Base-by-base conservation (phyloP, 441 rosid genomes). In the Adansonia grandidieri region DNA sequence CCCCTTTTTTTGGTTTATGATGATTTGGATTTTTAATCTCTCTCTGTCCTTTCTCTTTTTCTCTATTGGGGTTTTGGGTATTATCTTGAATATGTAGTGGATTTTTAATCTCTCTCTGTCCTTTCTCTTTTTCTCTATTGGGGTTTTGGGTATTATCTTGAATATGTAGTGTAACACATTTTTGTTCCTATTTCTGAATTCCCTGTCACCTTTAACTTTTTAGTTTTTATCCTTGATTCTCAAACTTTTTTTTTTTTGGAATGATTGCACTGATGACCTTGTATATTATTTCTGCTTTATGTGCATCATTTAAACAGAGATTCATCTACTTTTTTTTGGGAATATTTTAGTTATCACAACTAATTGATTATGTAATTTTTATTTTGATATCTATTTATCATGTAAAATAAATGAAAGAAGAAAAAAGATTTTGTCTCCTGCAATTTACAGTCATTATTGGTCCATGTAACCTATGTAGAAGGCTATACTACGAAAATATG, bases 51-150 rank as follows among this genome's bases (percentile, higher is more conserved):
- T 11, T 22, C n/a, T 22, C 28, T 45, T 67, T 20, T 69, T 50
- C 40, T 47, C 73, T 47, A 44, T 40, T 68, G 72, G 32, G 72
- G 22, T 47, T 20, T 28, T 51, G n/a, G 9, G 32, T 22, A 47
- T 69, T 69, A 47, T 47, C 50, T 22, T 69, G 42, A 69, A 22
- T 69, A 48, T 13, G 42, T 48, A 69, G 42, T 14, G 15, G 57
- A 1, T 13, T 13, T 69, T 40, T 42, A 69, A 69, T 48, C 42
- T 4, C 42, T 37, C 28, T 65, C 57, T 69, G 40, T 48, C 57
- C 57, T 9, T 11, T 22, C n/a, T 22, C 28, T 45, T 67, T 20
- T 69, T 50, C 40, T 47, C 73, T 47, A 44, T 40, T 68, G 72
- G 32, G 72, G 22, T 47, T 20, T 28, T 51, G n/a, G 9, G 32